phyloP scores from a whole-genome alignment of 331 rosid species.

The Malus hybrid region DNA sequence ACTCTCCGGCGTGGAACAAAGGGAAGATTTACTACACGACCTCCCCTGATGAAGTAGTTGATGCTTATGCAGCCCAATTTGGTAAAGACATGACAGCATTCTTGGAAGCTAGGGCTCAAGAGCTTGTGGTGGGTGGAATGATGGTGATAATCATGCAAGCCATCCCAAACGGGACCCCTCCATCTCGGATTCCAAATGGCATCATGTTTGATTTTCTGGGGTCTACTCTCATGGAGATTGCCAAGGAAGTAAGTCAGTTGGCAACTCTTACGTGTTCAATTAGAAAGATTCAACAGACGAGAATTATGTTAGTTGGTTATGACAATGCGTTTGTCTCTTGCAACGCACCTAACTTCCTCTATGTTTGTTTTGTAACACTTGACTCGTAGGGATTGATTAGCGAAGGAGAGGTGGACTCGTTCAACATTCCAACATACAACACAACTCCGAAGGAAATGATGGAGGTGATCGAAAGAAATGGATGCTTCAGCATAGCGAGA shows the following conservation, averaged over 20 bases:
- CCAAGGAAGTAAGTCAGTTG: slow-evolving; percentile 1
- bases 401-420: background rate
- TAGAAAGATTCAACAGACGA: background rate
- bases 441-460: background rate
- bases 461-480: background rate
- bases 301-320: too few relatives aligned
- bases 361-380: background rate
- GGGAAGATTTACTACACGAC: slow-evolving; percentile 6
- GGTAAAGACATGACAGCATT: background rate
- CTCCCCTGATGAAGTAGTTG: background rate
- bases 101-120: slow-evolving; percentile 4
- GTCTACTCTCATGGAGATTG: slow-evolving; percentile 6
- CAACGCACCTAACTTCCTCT: background rate
- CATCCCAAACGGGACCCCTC: background rate
- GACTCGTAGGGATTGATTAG: background rate
- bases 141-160: background rate
- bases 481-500: slow-evolving; percentile 1
- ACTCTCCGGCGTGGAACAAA: slow-evolving; percentile 10
- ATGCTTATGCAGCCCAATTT: slow-evolving; percentile 7
- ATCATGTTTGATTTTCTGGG: slow-evolving; percentile 4
- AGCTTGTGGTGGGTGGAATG: slow-evolving; percentile 7
- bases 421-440: slow-evolving; percentile 2
- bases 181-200: background rate
- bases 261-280: background rate
- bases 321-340: background rate